Percentiles rank a stretch among this genome's conserved stretches.
Evolutionary conservation across 2,329 filamentous ascomycete genomes (phyloP).

Genomic region (Talaromyces marneffei): DNA sequence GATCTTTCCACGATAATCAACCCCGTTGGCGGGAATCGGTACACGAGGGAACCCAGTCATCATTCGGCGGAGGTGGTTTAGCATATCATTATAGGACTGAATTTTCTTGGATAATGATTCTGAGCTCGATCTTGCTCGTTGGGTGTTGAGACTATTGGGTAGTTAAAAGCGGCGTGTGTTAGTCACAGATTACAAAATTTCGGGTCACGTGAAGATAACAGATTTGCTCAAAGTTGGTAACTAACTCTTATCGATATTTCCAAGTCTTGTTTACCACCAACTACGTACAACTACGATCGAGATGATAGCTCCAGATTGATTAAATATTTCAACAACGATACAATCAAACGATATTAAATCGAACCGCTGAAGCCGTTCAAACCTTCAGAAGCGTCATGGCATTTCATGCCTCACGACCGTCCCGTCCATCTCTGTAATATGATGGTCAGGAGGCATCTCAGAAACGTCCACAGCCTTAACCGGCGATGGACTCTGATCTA

Average conservation of each 20-base stretch:
- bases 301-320: background rate
- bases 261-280: too few species aligned
- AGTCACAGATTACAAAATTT: constrained; percentile 7
- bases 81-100: constrained; percentile 27
- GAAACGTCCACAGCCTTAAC: background rate
- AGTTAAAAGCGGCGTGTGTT: background rate
- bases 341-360: background rate
- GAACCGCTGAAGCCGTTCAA: background rate
- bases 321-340: background rate
- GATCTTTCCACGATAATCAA: constrained; percentile 89
- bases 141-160: background rate
- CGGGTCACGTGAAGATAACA: constrained; percentile 20
- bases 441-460: background rate
- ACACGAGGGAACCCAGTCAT: constrained; percentile 55
- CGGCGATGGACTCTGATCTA: background rate
- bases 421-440: background rate
- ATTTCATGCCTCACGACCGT: background rate
- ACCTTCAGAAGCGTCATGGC: background rate
- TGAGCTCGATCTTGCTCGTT: background rate
- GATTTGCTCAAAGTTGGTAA: background rate
- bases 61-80: constrained; percentile 50
- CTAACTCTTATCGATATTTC: too few species aligned
- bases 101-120: too few species aligned
- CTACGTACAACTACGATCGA: background rate
- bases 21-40: constrained; percentile 78